A percentile compares a stretch with the other conserved stretches of the same genome.
phyloP scores from a whole-genome alignment of 2,329 filamentous ascomycete genomes.

The Colletotrichum sp. region DNA sequence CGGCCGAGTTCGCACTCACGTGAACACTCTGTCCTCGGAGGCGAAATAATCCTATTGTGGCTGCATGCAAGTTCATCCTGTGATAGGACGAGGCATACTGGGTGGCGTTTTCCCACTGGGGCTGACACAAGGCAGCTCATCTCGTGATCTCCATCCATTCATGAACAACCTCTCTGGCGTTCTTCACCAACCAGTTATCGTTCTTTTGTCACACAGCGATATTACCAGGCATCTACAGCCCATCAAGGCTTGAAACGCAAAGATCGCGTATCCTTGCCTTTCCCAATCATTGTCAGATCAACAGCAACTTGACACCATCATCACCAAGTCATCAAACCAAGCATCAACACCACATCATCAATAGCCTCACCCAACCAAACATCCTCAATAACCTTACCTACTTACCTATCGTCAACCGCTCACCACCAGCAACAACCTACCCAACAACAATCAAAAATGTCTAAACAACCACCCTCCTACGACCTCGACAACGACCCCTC shows the following conservation, averaged over 20 bases:
- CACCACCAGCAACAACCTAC: too few relatives aligned
- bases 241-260: too few relatives aligned
- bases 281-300: neutral
- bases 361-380: neutral
- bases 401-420: too few relatives aligned
- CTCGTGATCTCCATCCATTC: neutral
- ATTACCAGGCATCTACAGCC: too few relatives aligned
- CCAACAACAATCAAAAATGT: slow-evolving; percentile 1
- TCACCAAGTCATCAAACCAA: neutral
- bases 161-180: neutral
- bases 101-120: neutral
- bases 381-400: neutral
- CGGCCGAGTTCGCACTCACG: neutral
- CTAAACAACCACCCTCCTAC: slow-evolving; percentile 13
- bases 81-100: neutral
- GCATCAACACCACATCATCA: neutral
- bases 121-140: neutral
- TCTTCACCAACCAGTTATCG: neutral
- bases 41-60: neutral
- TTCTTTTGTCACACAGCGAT: neutral
- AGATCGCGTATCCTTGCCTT: too few relatives aligned
- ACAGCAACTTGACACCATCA: neutral
- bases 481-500: neutral
- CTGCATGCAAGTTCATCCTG: neutral
- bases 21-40: neutral